A percentile compares a stretch with the other conserved stretches of the same genome.
phyloP scores from a whole-genome alignment of 2,329 filamentous ascomycete species.

The Epichloe scottii region DNA sequence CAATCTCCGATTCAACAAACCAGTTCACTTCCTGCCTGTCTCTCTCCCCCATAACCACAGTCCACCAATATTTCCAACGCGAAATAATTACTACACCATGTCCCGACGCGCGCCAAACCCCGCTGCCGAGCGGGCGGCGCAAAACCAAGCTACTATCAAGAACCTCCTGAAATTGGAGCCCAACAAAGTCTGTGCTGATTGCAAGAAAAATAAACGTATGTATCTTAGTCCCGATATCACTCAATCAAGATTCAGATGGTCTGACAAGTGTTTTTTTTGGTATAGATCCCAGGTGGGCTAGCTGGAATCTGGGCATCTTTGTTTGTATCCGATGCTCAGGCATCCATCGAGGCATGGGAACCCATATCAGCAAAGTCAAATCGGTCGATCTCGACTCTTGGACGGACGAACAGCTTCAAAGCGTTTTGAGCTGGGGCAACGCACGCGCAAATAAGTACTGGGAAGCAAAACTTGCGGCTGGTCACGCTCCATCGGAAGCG shows the following conservation, averaged over 20 bases:
- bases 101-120: constrained; percentile 68
- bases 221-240: constrained; percentile 8
- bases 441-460: constrained; percentile 96
- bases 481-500: constrained; percentile 85
- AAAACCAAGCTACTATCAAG: constrained; percentile 91
- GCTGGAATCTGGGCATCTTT: constrained; percentile 96
- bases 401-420: constrained; percentile 96
- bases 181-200: constrained; percentile 96
- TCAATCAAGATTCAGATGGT: not conserved
- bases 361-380: constrained; percentile 95
- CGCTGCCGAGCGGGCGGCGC: constrained; percentile 74
- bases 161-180: constrained; percentile 83
- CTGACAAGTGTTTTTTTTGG: constrained; percentile 3
- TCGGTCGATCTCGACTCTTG: constrained; percentile 95
- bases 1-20: not conserved
- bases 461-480: constrained; percentile 85
- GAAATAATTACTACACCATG: constrained; percentile 37
- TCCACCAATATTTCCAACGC: not conserved
- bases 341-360: constrained; percentile 97
- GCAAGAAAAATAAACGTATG: constrained; percentile 96
- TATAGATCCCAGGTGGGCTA: constrained; percentile 92
- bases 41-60: constrained; percentile 8
- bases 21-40: not conserved
- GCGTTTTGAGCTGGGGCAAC: constrained; percentile 91
- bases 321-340: constrained; percentile 97